Percentiles rank a stretch among this genome's conserved stretches.
Conservation (phyloP, 1,139 yeast species). For the Pichia sorboxylosa region DNA sequence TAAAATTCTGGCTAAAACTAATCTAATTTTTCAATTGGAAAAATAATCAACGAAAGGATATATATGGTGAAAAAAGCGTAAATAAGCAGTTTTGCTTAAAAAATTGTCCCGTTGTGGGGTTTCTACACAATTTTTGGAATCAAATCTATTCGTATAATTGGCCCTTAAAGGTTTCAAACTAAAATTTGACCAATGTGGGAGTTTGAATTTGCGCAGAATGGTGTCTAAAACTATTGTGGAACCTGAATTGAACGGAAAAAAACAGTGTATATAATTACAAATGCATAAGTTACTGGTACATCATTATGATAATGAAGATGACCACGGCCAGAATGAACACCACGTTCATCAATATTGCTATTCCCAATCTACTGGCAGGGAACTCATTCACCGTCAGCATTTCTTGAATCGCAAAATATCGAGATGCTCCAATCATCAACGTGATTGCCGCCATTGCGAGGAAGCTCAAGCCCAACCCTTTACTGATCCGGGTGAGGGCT, state of each 20-base stretch:
- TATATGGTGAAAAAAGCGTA: no score
- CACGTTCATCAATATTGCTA: conserved; percentile 2
- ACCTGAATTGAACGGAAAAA: not conserved
- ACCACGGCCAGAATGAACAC: conserved; percentile 5
- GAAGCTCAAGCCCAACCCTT: conserved; percentile 13
- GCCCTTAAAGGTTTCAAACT: no score
- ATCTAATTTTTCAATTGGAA: no score
- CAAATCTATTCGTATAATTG: no score
- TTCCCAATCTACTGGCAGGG: conserved; percentile 28
- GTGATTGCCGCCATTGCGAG: conserved; percentile 9
- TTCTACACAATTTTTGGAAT: no score
- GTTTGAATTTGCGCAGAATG: no score
- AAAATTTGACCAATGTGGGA: no score
- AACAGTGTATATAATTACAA: not conserved
- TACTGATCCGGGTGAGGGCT: conserved; percentile 8
- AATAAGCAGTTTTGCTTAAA: no score
- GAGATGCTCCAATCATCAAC: conserved; percentile 10
- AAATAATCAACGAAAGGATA: no score
- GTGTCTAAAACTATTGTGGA: no score
- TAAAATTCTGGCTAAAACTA: no score
- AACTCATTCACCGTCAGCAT: conserved; percentile 34
- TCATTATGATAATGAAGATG: conserved; percentile 7
- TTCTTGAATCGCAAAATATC: conserved; percentile 24
- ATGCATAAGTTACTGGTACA: not conserved
- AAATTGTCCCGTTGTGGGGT: no score